A percentile compares a stretch with the other conserved stretches of the same genome.
These are phyloP conservation scores for Annulohypoxylon moriforme DNA, from an alignment of 495 filamentous ascomycete species.

Conservation along the genomic window DNA sequence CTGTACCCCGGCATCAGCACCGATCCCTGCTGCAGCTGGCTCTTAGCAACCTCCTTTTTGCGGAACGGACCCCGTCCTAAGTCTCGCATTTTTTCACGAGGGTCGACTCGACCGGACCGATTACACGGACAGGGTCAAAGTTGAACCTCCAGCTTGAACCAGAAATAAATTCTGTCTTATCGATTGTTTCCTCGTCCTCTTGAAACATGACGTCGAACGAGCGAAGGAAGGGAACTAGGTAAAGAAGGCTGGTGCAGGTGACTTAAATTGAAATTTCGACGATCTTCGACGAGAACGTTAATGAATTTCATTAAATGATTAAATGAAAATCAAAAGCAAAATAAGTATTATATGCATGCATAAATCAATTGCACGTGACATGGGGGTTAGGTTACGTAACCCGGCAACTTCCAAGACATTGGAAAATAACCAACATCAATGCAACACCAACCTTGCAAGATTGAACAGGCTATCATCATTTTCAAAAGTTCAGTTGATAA, in stretches of 20 bases:
- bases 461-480: not conserved
- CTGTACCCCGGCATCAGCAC: slow-evolving; percentile 13
- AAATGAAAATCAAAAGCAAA: too few species aligned
- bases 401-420: not conserved
- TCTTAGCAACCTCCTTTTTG: slow-evolving; percentile 38
- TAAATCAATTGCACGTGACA: not conserved
- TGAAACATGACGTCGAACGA: slow-evolving; percentile 1
- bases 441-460: not conserved
- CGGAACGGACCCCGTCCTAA: slow-evolving; percentile 37
- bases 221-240: not conserved
- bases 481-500: not conserved
- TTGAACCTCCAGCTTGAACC: not conserved
- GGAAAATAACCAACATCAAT: not conserved
- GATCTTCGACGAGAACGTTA: not conserved
- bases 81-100: slow-evolving; percentile 28
- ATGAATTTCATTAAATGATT: not conserved
- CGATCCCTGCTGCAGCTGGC: slow-evolving; percentile 27
- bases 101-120: slow-evolving; percentile 41
- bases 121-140: slow-evolving; percentile 25
- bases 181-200: not conserved
- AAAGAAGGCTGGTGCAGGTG: not conserved
- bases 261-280: not conserved
- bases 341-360: not conserved
- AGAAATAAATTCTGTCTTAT: slow-evolving; percentile 4
- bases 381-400: not conserved